Conservation (phyloP, 78 protist species). For the Dictyostelium discoideum region dicty_2.7 NC_007091.3:3221001-3221500, state of each 20-base stretch:
- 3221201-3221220: slow-evolving; percentile 46
- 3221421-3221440: slow-evolving; percentile 59
- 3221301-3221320: neutral
- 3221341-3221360: neutral
- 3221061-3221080: slow-evolving; percentile 60
- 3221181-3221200: slow-evolving; percentile 55
- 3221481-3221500: slow-evolving; percentile 43
- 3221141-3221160: slow-evolving; percentile 64
- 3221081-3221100: slow-evolving; percentile 65
- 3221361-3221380: no score
- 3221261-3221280: neutral
- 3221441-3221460: slow-evolving; percentile 36
- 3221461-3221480: slow-evolving; percentile 17
- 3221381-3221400: neutral
- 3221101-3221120: slow-evolving; percentile 24
- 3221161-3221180: slow-evolving; percentile 53
- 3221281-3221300: neutral
- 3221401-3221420: neutral
- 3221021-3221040: slow-evolving; percentile 19
- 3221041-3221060: slow-evolving; percentile 26
- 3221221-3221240: slow-evolving; percentile 72
- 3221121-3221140: slow-evolving; percentile 37
- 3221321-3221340: neutral
- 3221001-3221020: slow-evolving; percentile 22
- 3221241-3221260: slow-evolving; percentile 60